A percentile compares a stretch with the other conserved stretches of the same genome.
phyloP scores from a whole-genome alignment of 352 stramenopile species.

The Pythium brachiatum region DNA sequence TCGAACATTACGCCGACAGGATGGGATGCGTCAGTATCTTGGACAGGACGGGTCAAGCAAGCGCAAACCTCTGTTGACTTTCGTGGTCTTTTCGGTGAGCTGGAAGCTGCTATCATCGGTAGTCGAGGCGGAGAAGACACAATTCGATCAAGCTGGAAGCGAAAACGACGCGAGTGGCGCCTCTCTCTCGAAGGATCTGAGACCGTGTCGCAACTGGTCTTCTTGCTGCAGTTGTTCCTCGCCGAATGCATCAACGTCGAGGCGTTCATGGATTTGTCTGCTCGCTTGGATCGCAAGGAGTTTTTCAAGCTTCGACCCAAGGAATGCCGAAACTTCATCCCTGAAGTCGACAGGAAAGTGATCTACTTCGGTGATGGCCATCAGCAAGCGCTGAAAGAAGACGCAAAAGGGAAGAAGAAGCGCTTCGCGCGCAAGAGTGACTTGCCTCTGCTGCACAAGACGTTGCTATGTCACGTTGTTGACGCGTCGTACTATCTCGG shows the following conservation, averaged over 20 bases:
- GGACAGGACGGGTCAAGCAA: slow-evolving; percentile 37
- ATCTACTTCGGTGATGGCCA: slow-evolving; percentile 87
- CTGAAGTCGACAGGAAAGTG: slow-evolving; percentile 56
- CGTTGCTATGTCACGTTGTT: slow-evolving; percentile 57
- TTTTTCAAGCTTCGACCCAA: slow-evolving; percentile 78
- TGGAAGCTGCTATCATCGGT: slow-evolving; percentile 55
- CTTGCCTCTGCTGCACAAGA: slow-evolving; percentile 40
- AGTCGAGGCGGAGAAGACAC: slow-evolving; percentile 47
- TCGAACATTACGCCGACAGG: slow-evolving; percentile 48
- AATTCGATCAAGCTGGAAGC: slow-evolving; percentile 66
- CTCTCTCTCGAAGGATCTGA: slow-evolving; percentile 54
- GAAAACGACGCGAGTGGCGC: slow-evolving; percentile 75
- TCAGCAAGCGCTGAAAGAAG: slow-evolving; percentile 71
- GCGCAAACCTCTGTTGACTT: slow-evolving; percentile 32
- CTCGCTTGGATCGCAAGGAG: slow-evolving; percentile 65
- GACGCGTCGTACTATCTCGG: slow-evolving; percentile 78
- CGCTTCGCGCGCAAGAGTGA: slow-evolving; percentile 73
- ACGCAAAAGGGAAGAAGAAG: slow-evolving; percentile 75
- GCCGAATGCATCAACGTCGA: slow-evolving; percentile 80
- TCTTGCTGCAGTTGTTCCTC: slow-evolving; percentile 68
- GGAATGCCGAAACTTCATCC: slow-evolving; percentile 73
- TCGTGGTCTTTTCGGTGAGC: slow-evolving; percentile 46
- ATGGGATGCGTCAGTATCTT: slow-evolving; percentile 45
- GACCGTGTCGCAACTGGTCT: slow-evolving; percentile 72
- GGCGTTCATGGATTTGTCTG: slow-evolving; percentile 75